Percentiles rank a stretch among this genome's conserved stretches.
Evolutionary conservation across 148 eudicot species (phyloP).

Genomic region (Camellia granthamiana): DNA sequence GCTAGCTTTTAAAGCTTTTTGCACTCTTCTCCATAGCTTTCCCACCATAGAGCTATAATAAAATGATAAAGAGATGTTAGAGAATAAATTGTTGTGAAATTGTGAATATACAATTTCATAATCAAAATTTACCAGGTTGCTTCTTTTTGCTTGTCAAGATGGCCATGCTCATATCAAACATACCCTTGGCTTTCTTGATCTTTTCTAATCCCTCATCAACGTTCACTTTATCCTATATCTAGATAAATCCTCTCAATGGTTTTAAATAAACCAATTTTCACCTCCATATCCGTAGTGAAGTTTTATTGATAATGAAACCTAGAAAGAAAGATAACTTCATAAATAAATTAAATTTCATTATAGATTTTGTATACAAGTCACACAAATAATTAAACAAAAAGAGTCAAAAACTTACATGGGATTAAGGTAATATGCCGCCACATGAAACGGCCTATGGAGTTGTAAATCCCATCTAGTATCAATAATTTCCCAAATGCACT

Average conservation of each 20-base stretch:
- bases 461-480: neutral
- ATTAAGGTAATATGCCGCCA: neutral
- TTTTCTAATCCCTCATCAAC: neutral
- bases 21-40: neutral
- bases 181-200: neutral
- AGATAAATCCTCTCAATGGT: neutral
- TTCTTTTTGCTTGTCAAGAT: neutral
- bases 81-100: neutral
- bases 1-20: neutral
- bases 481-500: neutral
- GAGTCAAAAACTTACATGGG: neutral
- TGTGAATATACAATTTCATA: too few relatives aligned
- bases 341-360: neutral
- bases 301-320: neutral
- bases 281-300: neutral
- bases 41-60: constrained; percentile 10
- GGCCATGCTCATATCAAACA: neutral
- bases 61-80: neutral
- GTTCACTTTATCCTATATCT: neutral
- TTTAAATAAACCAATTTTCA: neutral
- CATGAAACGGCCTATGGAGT: constrained; percentile 8
- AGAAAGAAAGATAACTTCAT: neutral
- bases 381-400: neutral
- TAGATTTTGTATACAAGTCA: too few relatives aligned
- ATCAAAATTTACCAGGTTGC: neutral